Evolutionary conservation across 805 yeast genomes (phyloP).

Genomic region (Jamesozyma piceae): DNA sequence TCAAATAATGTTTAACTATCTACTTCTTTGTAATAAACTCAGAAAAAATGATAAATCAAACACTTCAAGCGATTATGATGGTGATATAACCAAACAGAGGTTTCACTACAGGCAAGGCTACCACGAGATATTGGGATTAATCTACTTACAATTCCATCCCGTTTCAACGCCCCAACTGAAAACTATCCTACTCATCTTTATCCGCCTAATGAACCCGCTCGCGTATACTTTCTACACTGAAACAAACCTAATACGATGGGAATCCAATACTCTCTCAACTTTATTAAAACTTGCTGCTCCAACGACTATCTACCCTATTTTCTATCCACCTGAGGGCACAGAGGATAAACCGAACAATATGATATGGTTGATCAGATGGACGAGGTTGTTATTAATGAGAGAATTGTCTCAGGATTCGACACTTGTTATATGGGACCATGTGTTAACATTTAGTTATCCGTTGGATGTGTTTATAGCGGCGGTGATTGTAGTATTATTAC

Average conservation of each 20-base stretch:
- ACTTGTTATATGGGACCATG: constrained; percentile 27
- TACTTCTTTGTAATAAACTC: constrained; percentile 4
- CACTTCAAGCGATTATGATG: not conserved
- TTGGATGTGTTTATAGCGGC: constrained; percentile 18
- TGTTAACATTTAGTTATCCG: constrained; percentile 21
- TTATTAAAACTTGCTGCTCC: constrained; percentile 17
- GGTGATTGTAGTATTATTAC: constrained; percentile 17
- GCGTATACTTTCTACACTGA: constrained; percentile 22
- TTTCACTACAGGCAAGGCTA: constrained; percentile 25
- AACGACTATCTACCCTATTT: constrained; percentile 7
- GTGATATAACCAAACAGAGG: not conserved
- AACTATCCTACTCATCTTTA: constrained; percentile 14
- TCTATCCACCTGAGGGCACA: constrained; percentile 5
- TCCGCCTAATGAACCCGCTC: constrained; percentile 21
- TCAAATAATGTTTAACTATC: constrained; percentile 20
- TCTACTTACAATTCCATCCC: constrained; percentile 20
- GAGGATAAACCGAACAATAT: constrained; percentile 7
- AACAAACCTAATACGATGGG: constrained; percentile 20
- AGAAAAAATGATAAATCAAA: too few species aligned
- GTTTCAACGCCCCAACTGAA: not conserved
- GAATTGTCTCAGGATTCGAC: constrained; percentile 21
- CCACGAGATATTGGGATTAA: constrained; percentile 25
- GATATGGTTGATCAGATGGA: constrained; percentile 30
- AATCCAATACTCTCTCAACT: constrained; percentile 13
- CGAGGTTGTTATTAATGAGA: constrained; percentile 24